Evolutionary conservation across 2,329 filamentous ascomycete species (phyloP).

Genomic region (Fusarium beomiforme): DNA sequence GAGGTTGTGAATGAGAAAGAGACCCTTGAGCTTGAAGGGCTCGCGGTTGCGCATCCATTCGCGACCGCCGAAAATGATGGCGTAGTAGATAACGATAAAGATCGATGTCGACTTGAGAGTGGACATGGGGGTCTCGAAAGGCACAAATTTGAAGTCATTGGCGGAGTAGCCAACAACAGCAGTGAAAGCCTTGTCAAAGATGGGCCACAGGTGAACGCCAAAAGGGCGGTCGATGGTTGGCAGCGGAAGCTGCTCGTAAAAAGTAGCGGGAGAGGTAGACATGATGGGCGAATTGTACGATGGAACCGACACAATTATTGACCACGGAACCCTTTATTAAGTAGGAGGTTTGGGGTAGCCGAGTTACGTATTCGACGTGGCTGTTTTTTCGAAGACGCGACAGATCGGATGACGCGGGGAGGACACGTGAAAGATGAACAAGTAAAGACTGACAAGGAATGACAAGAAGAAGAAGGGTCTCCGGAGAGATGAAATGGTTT

Average conservation of each 20-base stretch:
- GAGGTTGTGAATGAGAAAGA: conserved; percentile 98
- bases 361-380: conserved; percentile 35
- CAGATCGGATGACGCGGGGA: conserved; percentile 40
- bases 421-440: conserved; percentile 31
- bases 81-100: conserved; percentile 89
- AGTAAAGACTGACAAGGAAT: conserved; percentile 47
- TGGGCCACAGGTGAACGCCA: conserved; percentile 89
- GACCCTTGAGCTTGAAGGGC: conserved; percentile 84
- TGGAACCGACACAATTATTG: conserved; percentile 18
- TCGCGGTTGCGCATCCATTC: conserved; percentile 90
- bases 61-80: conserved; percentile 90
- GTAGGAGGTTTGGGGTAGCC: conserved; percentile 1
- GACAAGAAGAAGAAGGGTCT: conserved; percentile 49
- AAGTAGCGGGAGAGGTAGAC: conserved; percentile 53
- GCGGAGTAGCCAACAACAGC: conserved; percentile 81
- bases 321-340: conserved; percentile 24
- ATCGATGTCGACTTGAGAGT: conserved; percentile 84
- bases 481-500: conserved; percentile 36
- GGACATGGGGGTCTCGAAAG: conserved; percentile 87
- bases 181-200: conserved; percentile 90
- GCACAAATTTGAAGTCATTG: conserved; percentile 85
- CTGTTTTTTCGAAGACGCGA: conserved; percentile 35
- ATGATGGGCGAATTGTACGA: conserved; percentile 44
- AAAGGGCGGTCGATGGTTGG: conserved; percentile 93
- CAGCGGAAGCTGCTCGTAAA: conserved; percentile 68